phyloP scores from a whole-genome alignment of 768 basidiomycete genomes.

The Chlorophyllum brunneum region DNA sequence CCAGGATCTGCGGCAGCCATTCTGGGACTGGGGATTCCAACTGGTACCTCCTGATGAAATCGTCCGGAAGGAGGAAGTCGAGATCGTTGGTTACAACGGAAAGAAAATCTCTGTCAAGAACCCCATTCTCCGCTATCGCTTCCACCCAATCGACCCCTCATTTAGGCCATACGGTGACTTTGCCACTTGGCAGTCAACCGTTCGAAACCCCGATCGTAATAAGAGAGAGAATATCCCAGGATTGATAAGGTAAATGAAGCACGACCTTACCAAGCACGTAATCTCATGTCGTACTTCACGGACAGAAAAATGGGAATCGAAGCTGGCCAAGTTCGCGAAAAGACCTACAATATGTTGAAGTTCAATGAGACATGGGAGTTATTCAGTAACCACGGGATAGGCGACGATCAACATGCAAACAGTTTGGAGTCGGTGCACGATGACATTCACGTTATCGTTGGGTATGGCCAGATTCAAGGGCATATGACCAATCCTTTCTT shows the following conservation, averaged over 20 bases:
- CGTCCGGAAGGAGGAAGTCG: slow-evolving; percentile 28
- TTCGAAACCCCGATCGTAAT: slow-evolving; percentile 23
- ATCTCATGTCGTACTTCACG: neutral
- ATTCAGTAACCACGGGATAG: slow-evolving; percentile 44
- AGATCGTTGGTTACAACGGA: slow-evolving; percentile 31
- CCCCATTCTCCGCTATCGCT: slow-evolving; percentile 31
- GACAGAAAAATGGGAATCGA: slow-evolving; percentile 20
- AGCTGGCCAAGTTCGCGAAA: slow-evolving; percentile 24
- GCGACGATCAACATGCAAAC: slow-evolving; percentile 35
- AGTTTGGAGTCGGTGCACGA: slow-evolving; percentile 51
- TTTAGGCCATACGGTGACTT: slow-evolving; percentile 21
- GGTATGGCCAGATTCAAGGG: slow-evolving; percentile 27
- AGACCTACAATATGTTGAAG: slow-evolving; percentile 35
- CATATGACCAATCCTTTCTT: slow-evolving; percentile 37
- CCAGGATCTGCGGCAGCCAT: slow-evolving; percentile 35
- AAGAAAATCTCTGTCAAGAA: slow-evolving; percentile 24
- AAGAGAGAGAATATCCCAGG: slow-evolving; percentile 23
- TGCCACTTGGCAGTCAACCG: slow-evolving; percentile 24
- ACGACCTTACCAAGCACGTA: slow-evolving; percentile 9
- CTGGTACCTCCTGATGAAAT: slow-evolving; percentile 37
- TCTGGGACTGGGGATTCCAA: slow-evolving; percentile 51
- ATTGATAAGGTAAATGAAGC: slow-evolving; percentile 21
- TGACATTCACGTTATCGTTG: slow-evolving; percentile 38
- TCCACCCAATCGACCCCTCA: slow-evolving; percentile 27
- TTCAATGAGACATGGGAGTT: slow-evolving; percentile 35